Base-by-base conservation (phyloP, 441 rosid species). In the Erysimum cheiri region DNA sequence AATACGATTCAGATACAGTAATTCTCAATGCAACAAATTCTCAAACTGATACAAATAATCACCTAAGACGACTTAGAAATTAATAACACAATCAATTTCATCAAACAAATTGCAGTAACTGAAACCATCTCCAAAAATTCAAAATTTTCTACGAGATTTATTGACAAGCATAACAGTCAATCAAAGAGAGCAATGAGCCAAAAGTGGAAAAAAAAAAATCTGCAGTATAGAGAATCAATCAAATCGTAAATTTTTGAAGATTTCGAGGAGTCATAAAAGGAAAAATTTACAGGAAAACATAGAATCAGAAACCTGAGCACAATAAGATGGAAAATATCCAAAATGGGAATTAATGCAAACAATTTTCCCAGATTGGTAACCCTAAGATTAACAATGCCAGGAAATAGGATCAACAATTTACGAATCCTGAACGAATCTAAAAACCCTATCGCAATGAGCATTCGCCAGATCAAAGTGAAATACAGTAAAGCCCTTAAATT, bases 141-240 rank as follows among this genome's bases (percentile, higher is more conserved):
- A 60, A 28, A 55, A 13, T 3, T 28, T 43, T 4, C 24, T n/a
- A 41, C 62, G 3, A 19, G 44, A 19, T 19, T 37, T 19, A 35
- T 39, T 9, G 26, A 29, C 13, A 43, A 28, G 52, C 6, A 29
- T 8, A 26, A 60, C 10, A 60, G 29, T 41, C 52, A 40, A 26
- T 26, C 13, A 44, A 61, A 11, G 22, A 24, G 13, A 59, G 8
- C 3, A 8, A 33, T 32, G 56, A 47, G 13, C 33, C 13, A 47
- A 47, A 47, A 63, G n/a, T 56, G 12, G n/a, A 44, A 7, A 43
- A 60, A 43, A 56, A 55, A 40, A 44, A 33, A 36, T 57, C 29
- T 48, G 15, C 46, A 40, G 15, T 40, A 40, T n/a, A n/a, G n/a
- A 5, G 14, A 40, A 40, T 40, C 14, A 40, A 4, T 40, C 6